Evolutionary conservation across 345 rosid genomes (phyloP).

Genomic region (Brassica carinata): DNA sequence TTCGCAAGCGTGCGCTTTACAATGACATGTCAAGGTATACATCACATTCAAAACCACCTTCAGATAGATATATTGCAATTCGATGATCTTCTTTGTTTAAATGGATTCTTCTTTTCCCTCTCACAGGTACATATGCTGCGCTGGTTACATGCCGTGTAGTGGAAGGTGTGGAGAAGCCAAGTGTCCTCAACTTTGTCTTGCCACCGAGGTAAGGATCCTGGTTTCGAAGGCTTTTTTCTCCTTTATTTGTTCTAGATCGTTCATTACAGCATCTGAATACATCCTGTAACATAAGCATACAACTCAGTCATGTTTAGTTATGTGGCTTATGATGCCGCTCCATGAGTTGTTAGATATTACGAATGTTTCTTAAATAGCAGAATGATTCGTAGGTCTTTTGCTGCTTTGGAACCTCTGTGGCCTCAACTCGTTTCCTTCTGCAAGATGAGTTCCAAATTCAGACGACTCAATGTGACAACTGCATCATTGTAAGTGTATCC

Average conservation of each 20-base stretch:
- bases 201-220: conserved; percentile 57
- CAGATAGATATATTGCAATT: background rate
- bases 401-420: conserved; percentile 86
- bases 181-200: conserved; percentile 74
- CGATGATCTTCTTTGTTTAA: background rate
- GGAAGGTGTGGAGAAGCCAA: conserved; percentile 65
- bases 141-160: conserved; percentile 74
- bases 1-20: conserved; percentile 92
- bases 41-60: background rate
- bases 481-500: conserved; percentile 58
- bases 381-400: conserved; percentile 57
- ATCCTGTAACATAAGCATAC: background rate
- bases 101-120: conserved; percentile 11
- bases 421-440: conserved; percentile 73
- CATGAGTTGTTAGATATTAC: background rate
- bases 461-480: conserved; percentile 74
- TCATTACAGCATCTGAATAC: background rate
- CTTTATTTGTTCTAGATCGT: conserved; percentile 9
- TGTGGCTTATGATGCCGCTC: background rate
- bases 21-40: conserved; percentile 95
- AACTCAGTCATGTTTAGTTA: background rate
- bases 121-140: conserved; percentile 71
- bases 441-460: conserved; percentile 80
- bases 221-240: background rate
- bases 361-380: background rate